Evolutionary conservation across 2,329 filamentous ascomycete species (phyloP).

Genomic region (Calycina herbarum): DNA sequence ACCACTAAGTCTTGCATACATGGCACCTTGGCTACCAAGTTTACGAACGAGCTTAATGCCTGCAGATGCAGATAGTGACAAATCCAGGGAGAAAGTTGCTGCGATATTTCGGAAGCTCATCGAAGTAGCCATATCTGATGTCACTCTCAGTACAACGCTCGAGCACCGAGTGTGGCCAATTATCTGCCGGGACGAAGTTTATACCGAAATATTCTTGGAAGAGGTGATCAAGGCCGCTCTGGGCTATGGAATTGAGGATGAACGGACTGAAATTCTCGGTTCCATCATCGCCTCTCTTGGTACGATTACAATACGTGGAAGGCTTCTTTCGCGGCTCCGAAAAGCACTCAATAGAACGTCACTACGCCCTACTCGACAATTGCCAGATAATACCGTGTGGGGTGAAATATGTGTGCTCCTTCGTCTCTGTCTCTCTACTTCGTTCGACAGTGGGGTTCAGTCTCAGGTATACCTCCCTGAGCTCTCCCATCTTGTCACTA

Average conservation of each 20-base stretch:
- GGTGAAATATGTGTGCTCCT: constrained; percentile 67
- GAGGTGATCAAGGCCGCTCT: constrained; percentile 66
- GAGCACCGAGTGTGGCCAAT: constrained; percentile 66
- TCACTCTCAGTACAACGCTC: constrained; percentile 58
- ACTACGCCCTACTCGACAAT: constrained; percentile 61
- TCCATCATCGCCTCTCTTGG: constrained; percentile 64
- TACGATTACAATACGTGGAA: constrained; percentile 65
- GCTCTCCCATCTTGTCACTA: constrained; percentile 69
- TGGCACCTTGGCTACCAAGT: constrained; percentile 67
- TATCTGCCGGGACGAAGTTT: constrained; percentile 63
- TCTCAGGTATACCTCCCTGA: constrained; percentile 68
- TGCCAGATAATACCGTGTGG: constrained; percentile 69
- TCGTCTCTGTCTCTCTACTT: constrained; percentile 65
- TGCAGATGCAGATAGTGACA: constrained; percentile 62
- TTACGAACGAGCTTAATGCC: constrained; percentile 60
- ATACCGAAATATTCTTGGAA: constrained; percentile 67
- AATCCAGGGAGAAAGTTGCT: constrained; percentile 64
- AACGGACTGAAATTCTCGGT: constrained; percentile 59
- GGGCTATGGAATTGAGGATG: constrained; percentile 57
- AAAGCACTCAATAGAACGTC: constrained; percentile 69
- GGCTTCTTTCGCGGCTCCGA: constrained; percentile 62
- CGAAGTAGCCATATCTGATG: constrained; percentile 62
- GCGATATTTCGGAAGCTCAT: constrained; percentile 65
- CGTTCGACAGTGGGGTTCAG: constrained; percentile 67
- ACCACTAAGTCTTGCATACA: constrained; percentile 65